These are phyloP conservation scores for Withania somnifera DNA, from an alignment of 305 asterid genomes.

Conservation along the genomic window DNA sequence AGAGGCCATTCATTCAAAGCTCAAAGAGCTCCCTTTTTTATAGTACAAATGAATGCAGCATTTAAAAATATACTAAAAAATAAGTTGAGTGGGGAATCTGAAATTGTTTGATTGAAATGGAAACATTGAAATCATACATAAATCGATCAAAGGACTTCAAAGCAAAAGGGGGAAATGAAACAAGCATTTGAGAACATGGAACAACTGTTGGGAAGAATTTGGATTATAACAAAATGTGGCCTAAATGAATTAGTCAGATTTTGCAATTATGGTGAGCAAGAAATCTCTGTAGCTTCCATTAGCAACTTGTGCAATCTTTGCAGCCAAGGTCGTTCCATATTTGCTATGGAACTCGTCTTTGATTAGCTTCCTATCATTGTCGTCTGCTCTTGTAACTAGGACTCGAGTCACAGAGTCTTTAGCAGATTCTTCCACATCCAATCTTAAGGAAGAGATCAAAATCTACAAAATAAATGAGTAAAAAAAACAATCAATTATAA, in stretches of 20 bases:
- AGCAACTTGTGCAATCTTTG: slow-evolving; percentile 46
- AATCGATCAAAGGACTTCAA: neutral
- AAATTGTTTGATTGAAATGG: neutral
- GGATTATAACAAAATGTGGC: neutral
- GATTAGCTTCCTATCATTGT: slow-evolving; percentile 50
- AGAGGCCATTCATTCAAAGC: neutral
- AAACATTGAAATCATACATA: neutral
- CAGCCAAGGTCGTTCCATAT: slow-evolving; percentile 30
- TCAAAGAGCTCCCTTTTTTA: neutral
- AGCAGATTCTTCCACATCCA: slow-evolving; percentile 33
- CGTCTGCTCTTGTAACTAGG: slow-evolving; percentile 64
- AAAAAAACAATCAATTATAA: neutral
- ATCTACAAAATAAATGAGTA: slow-evolving; percentile 20
- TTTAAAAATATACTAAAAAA: neutral
- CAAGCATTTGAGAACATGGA: neutral
- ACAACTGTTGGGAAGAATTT: neutral
- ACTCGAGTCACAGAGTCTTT: slow-evolving; percentile 60
- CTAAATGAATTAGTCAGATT: slow-evolving; percentile 30
- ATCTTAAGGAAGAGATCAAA: slow-evolving; percentile 35
- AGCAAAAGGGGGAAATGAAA: neutral
- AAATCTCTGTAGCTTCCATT: slow-evolving; percentile 75
- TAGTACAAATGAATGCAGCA: neutral
- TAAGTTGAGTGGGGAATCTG: neutral
- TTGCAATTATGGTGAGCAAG: slow-evolving; percentile 57
- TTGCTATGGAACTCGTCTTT: slow-evolving; percentile 36